A percentile compares a stretch with the other conserved stretches of the same genome.
Evolutionary conservation across 2,329 filamentous ascomycete species (phyloP).

Genomic region (Penicillium sp.): DNA sequence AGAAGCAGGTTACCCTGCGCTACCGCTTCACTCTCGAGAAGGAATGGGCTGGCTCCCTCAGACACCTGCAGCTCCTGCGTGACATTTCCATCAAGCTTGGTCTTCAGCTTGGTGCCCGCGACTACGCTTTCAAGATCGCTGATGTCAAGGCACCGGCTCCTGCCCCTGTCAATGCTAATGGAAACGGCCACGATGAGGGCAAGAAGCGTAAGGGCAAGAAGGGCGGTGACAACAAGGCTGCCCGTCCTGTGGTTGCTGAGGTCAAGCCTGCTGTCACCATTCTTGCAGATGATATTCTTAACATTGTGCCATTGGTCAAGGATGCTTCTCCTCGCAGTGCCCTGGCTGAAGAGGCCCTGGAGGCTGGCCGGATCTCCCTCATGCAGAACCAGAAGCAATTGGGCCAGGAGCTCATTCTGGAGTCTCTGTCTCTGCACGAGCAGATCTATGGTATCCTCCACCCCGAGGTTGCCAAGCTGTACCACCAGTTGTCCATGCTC

Average conservation of each 20-base stretch:
- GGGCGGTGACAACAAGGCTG: slow-evolving; percentile 51
- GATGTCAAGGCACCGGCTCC: slow-evolving; percentile 34
- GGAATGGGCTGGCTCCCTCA: slow-evolving; percentile 67
- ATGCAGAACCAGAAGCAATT: slow-evolving; percentile 93
- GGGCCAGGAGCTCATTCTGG: slow-evolving; percentile 91
- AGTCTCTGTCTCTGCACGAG: slow-evolving; percentile 93
- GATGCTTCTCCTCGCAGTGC: slow-evolving; percentile 88
- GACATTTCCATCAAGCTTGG: slow-evolving; percentile 88
- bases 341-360: slow-evolving; percentile 90
- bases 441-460: slow-evolving; percentile 98
- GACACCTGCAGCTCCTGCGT: slow-evolving; percentile 80
- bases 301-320: slow-evolving; percentile 92
- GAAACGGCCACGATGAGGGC: slow-evolving; percentile 37
- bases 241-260: slow-evolving; percentile 44
- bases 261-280: slow-evolving; percentile 63
- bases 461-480: slow-evolving; percentile 91
- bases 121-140: slow-evolving; percentile 66
- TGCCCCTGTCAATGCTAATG: slow-evolving; percentile 40
- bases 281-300: slow-evolving; percentile 79
- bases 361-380: slow-evolving; percentile 94
- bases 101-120: slow-evolving; percentile 78
- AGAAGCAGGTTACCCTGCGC: slow-evolving; percentile 68
- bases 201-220: slow-evolving; percentile 63
- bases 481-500: slow-evolving; percentile 91
- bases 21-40: slow-evolving; percentile 73